phyloP scores from a whole-genome alignment of 257 asterid species.

The Solanum tacnaense region DNA sequence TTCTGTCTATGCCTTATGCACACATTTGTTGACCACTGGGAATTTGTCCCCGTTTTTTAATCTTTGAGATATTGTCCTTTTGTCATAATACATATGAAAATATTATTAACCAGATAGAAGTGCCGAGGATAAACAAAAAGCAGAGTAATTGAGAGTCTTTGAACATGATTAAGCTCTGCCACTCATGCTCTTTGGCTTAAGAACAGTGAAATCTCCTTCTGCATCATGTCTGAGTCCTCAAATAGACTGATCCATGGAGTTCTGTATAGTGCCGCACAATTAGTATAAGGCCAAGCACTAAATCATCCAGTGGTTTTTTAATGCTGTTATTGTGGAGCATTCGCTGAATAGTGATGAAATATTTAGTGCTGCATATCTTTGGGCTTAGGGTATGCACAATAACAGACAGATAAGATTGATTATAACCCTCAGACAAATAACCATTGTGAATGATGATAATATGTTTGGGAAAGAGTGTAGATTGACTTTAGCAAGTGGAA shows the following conservation, averaged over 20 bases:
- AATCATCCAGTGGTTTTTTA: neutral
- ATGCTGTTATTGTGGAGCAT: neutral
- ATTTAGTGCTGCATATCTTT: neutral
- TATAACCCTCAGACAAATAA: neutral
- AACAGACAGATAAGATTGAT: neutral
- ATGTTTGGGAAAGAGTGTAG: neutral
- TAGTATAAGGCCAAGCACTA: neutral
- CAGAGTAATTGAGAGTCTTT: neutral
- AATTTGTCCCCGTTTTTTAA: neutral
- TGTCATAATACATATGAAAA: neutral
- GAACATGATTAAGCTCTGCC: neutral
- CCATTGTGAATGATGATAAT: neutral
- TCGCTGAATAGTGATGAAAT: neutral
- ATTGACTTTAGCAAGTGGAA: neutral
- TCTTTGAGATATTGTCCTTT: neutral
- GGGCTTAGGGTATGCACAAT: neutral
- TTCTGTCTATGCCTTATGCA: neutral
- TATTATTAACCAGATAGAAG: neutral
- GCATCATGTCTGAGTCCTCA: neutral
- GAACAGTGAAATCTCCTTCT: neutral
- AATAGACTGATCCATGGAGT: neutral
- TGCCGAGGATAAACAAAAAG: neutral
- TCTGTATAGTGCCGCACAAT: neutral
- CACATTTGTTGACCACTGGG: neutral
- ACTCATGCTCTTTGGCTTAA: neutral